Percentiles rank a stretch among this genome's conserved stretches.
phyloP scores from a whole-genome alignment of 345 rosid species.

The Cardamine resedifolia region DNA sequence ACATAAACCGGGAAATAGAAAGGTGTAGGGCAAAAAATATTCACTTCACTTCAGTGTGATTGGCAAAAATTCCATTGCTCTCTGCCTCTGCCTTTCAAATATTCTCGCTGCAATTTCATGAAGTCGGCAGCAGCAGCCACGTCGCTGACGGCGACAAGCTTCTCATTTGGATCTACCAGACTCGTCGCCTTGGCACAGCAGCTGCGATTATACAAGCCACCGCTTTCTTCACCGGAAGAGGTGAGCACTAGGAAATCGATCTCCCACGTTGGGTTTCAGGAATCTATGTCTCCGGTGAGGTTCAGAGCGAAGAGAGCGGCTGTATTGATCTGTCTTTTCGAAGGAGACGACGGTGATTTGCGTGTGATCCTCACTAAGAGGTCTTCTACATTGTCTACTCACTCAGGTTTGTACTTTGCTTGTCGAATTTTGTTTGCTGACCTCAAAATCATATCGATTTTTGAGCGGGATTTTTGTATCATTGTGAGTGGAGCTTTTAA shows the following conservation, averaged over 20 bases:
- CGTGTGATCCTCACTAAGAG: slow-evolving; percentile 84
- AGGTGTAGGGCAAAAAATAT: neutral
- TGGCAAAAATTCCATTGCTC: neutral
- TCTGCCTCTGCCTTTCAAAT: neutral
- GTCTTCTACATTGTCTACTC: slow-evolving; percentile 64
- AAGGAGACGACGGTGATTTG: slow-evolving; percentile 72
- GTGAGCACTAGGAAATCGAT: slow-evolving; percentile 50
- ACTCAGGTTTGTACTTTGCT: slow-evolving; percentile 59
- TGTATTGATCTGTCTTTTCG: slow-evolving; percentile 73
- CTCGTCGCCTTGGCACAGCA: slow-evolving; percentile 58
- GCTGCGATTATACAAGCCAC: slow-evolving; percentile 66
- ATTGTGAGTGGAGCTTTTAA: neutral
- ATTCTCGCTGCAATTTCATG: slow-evolving; percentile 6
- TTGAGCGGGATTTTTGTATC: neutral
- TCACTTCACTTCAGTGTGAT: neutral
- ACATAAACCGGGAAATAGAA: neutral
- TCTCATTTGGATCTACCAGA: slow-evolving; percentile 6
- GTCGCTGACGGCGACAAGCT: neutral
- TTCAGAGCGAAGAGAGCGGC: slow-evolving; percentile 68
- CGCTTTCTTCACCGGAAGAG: slow-evolving; percentile 44
- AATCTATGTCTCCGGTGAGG: slow-evolving; percentile 52
- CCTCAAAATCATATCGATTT: neutral
- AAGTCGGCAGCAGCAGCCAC: neutral
- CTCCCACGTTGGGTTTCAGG: slow-evolving; percentile 65
- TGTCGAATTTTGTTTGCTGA: slow-evolving; percentile 1